Conservation (phyloP, 2,329 filamentous ascomycete species). For the Alternaria atra region DNA sequence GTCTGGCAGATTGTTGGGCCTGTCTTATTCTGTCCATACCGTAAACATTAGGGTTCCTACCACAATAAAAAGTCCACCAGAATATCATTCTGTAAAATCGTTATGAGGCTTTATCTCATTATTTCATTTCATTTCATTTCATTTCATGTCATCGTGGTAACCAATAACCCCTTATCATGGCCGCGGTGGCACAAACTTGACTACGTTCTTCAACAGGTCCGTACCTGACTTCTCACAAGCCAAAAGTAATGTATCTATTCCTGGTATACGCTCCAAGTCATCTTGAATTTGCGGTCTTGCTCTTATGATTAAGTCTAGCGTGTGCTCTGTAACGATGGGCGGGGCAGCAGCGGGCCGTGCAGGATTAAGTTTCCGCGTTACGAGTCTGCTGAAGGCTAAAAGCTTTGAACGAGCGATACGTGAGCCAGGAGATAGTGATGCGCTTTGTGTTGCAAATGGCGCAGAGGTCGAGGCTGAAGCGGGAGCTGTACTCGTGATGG, state of each 20-base stretch:
- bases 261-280: conserved; percentile 37
- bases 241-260: conserved; percentile 29
- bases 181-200: conserved; percentile 30
- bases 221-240: conserved; percentile 31
- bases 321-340: conserved; percentile 31
- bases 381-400: conserved; percentile 39
- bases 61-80: background rate
- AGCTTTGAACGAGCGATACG: conserved; percentile 35
- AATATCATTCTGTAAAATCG: background rate
- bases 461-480: background rate
- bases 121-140: background rate
- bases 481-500: background rate
- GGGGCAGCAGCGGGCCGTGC: conserved; percentile 3
- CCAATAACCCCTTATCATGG: background rate
- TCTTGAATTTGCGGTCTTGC: conserved; percentile 30
- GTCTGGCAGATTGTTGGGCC: background rate
- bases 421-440: background rate
- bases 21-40: background rate
- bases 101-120: background rate
- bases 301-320: conserved; percentile 32
- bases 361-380: conserved; percentile 25
- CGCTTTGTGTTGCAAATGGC: background rate
- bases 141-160: background rate
- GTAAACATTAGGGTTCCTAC: background rate
- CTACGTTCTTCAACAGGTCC: conserved; percentile 39